Evolutionary conservation across 345 rosid species (phyloP).

Genomic region (Leavenworthia alabamica): DNA sequence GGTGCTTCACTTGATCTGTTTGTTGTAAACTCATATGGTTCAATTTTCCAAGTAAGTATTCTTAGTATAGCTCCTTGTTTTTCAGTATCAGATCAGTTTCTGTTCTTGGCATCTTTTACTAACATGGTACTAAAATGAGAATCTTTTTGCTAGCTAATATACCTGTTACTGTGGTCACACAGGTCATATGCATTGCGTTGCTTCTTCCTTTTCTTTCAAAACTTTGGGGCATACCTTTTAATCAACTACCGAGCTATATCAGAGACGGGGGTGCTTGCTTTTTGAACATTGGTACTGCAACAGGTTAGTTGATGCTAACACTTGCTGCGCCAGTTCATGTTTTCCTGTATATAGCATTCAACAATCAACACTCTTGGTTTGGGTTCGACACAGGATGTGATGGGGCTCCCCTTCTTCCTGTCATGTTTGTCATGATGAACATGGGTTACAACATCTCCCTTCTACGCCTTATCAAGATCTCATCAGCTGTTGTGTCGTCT

Average conservation of each 20-base stretch:
- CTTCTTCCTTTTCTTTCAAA: conserved; percentile 88
- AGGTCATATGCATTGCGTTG: conserved; percentile 75
- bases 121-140: not conserved
- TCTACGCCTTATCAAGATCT: conserved; percentile 86
- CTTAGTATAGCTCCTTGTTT: not conserved
- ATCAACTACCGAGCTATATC: conserved; percentile 76
- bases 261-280: conserved; percentile 91
- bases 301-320: conserved; percentile 43
- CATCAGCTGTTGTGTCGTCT: conserved; percentile 83
- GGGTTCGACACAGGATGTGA: conserved; percentile 60
- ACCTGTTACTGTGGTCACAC: conserved; percentile 18
- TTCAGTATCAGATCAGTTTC: not conserved
- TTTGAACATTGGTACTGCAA: conserved; percentile 60
- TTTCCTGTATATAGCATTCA: not conserved
- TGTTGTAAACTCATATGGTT: conserved; percentile 85
- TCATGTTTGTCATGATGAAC: conserved; percentile 71
- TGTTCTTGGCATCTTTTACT: not conserved
- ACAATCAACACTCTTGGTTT: not conserved
- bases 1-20: conserved; percentile 84
- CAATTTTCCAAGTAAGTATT: conserved; percentile 72
- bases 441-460: conserved; percentile 88
- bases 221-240: conserved; percentile 90
- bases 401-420: conserved; percentile 88
- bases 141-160: conserved; percentile 10
- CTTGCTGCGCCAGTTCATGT: not conserved